These are phyloP conservation scores for Hymenoscyphus repandus DNA, from an alignment of 2,329 filamentous ascomycete genomes.

Conservation along the genomic window DNA sequence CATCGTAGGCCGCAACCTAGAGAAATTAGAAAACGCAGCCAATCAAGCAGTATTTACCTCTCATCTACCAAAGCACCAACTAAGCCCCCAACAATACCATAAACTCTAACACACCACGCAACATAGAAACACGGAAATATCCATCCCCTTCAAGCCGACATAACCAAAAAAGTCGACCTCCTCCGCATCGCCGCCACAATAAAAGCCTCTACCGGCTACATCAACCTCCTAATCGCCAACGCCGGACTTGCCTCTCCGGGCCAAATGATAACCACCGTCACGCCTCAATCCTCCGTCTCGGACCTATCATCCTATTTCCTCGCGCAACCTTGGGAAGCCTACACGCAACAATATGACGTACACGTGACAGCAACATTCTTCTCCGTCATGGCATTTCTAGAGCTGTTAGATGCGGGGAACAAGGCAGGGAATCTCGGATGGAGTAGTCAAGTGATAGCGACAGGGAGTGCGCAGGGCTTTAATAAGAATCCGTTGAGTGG, in stretches of 20 bases:
- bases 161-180: conserved; percentile 57
- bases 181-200: conserved; percentile 49
- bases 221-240: conserved; percentile 56
- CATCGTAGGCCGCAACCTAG: conserved; percentile 47
- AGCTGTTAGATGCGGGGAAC: conserved; percentile 60
- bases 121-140: conserved; percentile 19
- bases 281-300: conserved; percentile 18
- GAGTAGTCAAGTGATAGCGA: conserved; percentile 57
- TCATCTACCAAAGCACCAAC: neutral
- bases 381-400: conserved; percentile 62
- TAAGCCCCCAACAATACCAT: neutral
- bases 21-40: conserved; percentile 43
- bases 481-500: conserved; percentile 69
- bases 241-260: conserved; percentile 48
- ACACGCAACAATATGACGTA: conserved; percentile 53
- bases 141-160: conserved; percentile 41
- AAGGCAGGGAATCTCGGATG: conserved; percentile 50
- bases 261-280: conserved; percentile 28
- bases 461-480: conserved; percentile 66
- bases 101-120: neutral
- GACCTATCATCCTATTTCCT: conserved; percentile 34
- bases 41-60: conserved; percentile 12
- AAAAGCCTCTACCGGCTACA: conserved; percentile 47
- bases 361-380: conserved; percentile 63
- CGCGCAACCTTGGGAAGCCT: conserved; percentile 49